Conservation (phyloP, 306 rosid genomes). For the Glycine tomentella region DNA sequence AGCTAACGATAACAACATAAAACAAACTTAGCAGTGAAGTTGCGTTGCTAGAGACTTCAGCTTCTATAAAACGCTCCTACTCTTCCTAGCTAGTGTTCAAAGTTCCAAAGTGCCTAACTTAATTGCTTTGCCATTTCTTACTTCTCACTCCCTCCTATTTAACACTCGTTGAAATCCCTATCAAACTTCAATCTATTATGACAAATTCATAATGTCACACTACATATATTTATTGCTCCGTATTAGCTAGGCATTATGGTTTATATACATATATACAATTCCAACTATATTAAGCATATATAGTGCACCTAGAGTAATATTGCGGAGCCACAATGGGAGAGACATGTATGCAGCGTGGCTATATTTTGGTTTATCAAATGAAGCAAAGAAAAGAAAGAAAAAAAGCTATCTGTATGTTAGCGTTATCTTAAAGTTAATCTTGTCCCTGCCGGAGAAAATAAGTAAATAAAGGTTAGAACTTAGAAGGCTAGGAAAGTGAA, state of each 20-base stretch:
- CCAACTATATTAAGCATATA: neutral
- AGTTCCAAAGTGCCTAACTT: no score
- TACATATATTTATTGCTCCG: neutral
- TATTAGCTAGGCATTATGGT: neutral
- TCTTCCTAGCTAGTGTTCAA: neutral
- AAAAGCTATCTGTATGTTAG: neutral
- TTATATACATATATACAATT: neutral
- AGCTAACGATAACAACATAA: neutral
- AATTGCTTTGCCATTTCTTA: neutral
- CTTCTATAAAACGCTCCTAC: neutral
- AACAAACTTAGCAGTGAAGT: slow-evolving; percentile 29
- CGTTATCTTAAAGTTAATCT: slow-evolving; percentile 6
- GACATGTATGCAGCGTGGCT: neutral
- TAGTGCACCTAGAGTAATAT: neutral
- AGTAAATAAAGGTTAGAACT: neutral
- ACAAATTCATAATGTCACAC: neutral
- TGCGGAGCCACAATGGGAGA: neutral
- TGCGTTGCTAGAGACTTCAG: neutral
- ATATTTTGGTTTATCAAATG: neutral
- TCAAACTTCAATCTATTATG: neutral
- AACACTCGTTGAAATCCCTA: neutral
- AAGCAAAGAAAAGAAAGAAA: neutral
- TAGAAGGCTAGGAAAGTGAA: slow-evolving; percentile 32
- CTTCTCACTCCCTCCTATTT: neutral
- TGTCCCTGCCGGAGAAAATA: neutral